phyloP scores from a whole-genome alignment of 2,329 filamentous ascomycete species.

The Rhinocladiella similis region DNA sequence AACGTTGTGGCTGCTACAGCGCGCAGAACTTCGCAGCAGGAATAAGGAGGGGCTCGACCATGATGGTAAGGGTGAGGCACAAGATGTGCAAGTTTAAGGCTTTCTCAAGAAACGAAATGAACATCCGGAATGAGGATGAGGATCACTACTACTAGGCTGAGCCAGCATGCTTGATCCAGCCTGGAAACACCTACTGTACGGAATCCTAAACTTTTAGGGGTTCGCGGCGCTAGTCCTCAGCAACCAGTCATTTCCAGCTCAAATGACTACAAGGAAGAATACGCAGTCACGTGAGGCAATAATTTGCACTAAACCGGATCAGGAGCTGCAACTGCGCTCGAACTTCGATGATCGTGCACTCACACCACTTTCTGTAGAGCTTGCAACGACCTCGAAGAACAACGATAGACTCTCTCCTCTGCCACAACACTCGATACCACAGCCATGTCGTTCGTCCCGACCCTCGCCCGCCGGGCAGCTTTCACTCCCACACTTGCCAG shows the following conservation, averaged over 20 bases:
- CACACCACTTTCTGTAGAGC: conserved; percentile 14
- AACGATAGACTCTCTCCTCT: conserved; percentile 1
- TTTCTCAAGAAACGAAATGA: conserved; percentile 1
- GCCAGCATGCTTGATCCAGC: no score
- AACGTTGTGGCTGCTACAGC: neutral
- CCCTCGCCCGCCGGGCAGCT: conserved; percentile 10
- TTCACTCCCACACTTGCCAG: neutral
- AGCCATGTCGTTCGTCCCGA: conserved; percentile 16
- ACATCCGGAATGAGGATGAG: conserved; percentile 1
- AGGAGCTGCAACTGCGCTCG: neutral
- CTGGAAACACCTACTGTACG: neutral
- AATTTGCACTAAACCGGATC: neutral
- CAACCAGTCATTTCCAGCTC: neutral
- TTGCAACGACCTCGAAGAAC: neutral
- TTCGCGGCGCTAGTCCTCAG: neutral
- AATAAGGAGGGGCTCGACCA: conserved; percentile 14
- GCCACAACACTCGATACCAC: neutral
- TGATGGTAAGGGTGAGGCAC: conserved; percentile 6
- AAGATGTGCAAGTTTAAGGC: conserved; percentile 8
- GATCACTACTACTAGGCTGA: no score
- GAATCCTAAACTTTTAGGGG: neutral
- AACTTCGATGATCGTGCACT: neutral
- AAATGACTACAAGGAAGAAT: neutral
- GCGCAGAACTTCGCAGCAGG: neutral
- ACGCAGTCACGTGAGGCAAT: neutral